phyloP scores from a whole-genome alignment of 1,284 basidiomycete species.

The Taiwanofungus camphoratus region DNA sequence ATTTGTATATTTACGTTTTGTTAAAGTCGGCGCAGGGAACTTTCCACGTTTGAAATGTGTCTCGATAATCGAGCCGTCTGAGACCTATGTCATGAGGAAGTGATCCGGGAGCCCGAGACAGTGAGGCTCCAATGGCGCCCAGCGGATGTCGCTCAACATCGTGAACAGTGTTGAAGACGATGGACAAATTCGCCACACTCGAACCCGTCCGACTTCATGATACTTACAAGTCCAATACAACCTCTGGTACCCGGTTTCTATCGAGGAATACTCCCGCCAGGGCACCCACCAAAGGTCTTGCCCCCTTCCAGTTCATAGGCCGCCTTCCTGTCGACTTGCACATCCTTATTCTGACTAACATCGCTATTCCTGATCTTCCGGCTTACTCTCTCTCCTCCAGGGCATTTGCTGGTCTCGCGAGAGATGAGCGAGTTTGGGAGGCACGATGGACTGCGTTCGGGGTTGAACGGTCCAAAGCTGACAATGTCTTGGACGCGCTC shows the following conservation, averaged over 20 bases:
- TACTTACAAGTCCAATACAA: conserved; percentile 26
- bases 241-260: conserved; percentile 18
- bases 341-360: conserved; percentile 61
- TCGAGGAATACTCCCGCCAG: conserved; percentile 9
- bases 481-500: conserved; percentile 53
- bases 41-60: too few species aligned
- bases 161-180: too few species aligned
- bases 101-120: too few species aligned
- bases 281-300: conserved; percentile 23
- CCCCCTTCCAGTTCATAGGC: conserved; percentile 52
- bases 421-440: conserved; percentile 75
- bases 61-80: too few species aligned
- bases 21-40: too few species aligned
- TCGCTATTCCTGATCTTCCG: conserved; percentile 76
- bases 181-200: conserved; percentile 77
- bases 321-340: conserved; percentile 75
- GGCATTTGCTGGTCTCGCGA: conserved; percentile 57
- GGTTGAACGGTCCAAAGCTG: conserved; percentile 41
- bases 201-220: conserved; percentile 70
- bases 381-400: conserved; percentile 65
- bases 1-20: too few species aligned
- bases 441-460: conserved; percentile 59
- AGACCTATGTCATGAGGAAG: too few species aligned
- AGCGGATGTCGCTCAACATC: background rate
- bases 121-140: too few species aligned